Base-by-base conservation (phyloP, 257 asterid genomes). In the Datura wrightii region DNA sequence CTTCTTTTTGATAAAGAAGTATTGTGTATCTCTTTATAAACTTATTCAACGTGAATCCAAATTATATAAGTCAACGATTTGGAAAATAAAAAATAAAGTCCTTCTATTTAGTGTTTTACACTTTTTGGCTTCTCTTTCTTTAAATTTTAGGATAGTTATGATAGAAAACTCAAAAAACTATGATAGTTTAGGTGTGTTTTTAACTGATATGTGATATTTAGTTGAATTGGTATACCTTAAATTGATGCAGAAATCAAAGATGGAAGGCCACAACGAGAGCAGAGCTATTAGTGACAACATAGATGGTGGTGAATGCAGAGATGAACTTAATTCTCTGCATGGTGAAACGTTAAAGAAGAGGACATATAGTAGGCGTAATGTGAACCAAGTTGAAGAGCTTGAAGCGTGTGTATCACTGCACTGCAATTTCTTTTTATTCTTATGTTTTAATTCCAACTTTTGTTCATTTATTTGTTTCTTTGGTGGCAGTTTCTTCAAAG, bases 251-350 rank as follows among this genome's bases (percentile, higher is more conserved):
- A 92, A 90, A 89, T 93, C 94, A 55, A 93, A 92, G 91, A 93
- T 93, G 94, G 98, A 92, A 86, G 90, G 71, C 14, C 71, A 86
- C 81, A 80, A 83, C 14, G 94, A 92, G 59, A 91, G 94, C 83
- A 74, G 93, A 89, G 88, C 93, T 5, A 93, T 89, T 7, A 92
- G 94, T 87, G 97, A 93, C 69, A 90, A 93, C 89, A 66, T 91
- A 63, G 14, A 24, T 46, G 98, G 90, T 84, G 92, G 86, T 65
- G 92, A 88, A 50, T 92, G 14, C 8, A 11, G 67, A 19, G 67
- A 60, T 60, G 11, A 60, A 60, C 37, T 6, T 8, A 9, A 55
- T 54, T 37, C 46, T n/a, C 31, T 2, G 4, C 1, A 1, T 14
- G 48, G 13, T 60, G 10, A 60, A 19, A n/a, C 67, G 10, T 19